Percentiles rank a stretch among this genome's conserved stretches.
Conservation (phyloP, 352 stramenopile genomes). For the Phytophthora agathidicida region DNA sequence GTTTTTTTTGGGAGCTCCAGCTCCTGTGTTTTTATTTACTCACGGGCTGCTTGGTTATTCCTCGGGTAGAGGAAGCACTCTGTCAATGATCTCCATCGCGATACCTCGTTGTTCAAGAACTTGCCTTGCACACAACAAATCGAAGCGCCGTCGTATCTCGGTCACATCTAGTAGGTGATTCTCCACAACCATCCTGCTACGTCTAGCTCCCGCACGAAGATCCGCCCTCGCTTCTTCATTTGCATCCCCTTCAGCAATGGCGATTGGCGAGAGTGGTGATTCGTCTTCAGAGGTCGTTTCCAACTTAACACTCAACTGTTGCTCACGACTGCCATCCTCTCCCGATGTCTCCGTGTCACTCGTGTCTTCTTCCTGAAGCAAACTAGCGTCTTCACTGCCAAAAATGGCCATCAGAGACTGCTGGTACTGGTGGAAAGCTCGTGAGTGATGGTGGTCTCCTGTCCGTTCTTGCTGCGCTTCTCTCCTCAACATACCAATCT, state of each 20-base stretch:
- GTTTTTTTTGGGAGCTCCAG: too few relatives aligned
- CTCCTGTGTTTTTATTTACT: background rate
- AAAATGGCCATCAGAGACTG: constrained; percentile 17
- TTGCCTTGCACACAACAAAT: constrained; percentile 8
- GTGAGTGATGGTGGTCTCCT: constrained; percentile 9
- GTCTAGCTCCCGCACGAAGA: background rate
- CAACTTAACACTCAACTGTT: too few relatives aligned
- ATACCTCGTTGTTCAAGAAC: constrained; percentile 9
- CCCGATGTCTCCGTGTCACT: constrained; percentile 5
- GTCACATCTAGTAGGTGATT: background rate
- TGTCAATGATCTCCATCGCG: constrained; percentile 12
- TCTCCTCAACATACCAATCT: constrained; percentile 17
- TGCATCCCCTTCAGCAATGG: background rate
- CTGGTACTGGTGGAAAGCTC: constrained; percentile 11
- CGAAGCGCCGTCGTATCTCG: constrained; percentile 16
- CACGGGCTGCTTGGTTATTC: too few relatives aligned
- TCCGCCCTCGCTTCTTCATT: background rate
- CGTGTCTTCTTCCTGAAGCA: constrained; percentile 4
- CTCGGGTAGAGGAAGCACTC: constrained; percentile 8
- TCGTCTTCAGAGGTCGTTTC: constrained; percentile 1
- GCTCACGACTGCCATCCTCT: background rate
- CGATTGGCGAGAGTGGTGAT: background rate
- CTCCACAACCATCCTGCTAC: background rate
- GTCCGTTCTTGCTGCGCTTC: constrained; percentile 9
- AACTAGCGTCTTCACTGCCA: background rate